Conservation (phyloP, 108 stramenopile species). For the Nitzschia sp. region DNA sequence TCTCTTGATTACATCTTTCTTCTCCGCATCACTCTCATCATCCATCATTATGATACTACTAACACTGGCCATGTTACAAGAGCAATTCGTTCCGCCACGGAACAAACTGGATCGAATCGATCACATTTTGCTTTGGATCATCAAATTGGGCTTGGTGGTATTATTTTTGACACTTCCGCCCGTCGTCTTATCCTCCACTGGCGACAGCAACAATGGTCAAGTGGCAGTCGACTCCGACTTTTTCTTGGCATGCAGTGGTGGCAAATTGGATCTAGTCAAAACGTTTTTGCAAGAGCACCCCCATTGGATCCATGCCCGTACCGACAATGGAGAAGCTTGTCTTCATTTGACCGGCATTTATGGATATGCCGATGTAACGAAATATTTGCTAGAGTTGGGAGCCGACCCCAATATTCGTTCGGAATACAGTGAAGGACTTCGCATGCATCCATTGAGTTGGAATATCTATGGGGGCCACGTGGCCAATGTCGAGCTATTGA, state of each 20-base stretch:
- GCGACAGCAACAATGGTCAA: background rate
- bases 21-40: too few relatives aligned
- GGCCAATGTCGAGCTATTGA: constrained; percentile 59
- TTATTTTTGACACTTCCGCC: constrained; percentile 33
- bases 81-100: constrained; percentile 2
- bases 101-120: constrained; percentile 29
- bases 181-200: background rate
- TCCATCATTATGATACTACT: constrained; percentile 17
- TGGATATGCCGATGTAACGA: constrained; percentile 53
- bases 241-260: constrained; percentile 32
- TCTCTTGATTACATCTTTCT: too few relatives aligned
- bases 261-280: background rate
- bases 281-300: constrained; percentile 39
- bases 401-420: constrained; percentile 83
- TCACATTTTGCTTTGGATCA: constrained; percentile 21
- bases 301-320: constrained; percentile 38
- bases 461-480: constrained; percentile 75
- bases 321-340: constrained; percentile 76
- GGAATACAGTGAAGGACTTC: constrained; percentile 61
- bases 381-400: constrained; percentile 53
- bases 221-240: constrained; percentile 10
- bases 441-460: constrained; percentile 89
- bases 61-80: background rate
- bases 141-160: constrained; percentile 26
- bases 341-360: constrained; percentile 73